These are phyloP conservation scores for Globisporangium ultimum DNA, from an alignment of 352 stramenopile species.

Conservation along the genomic window DNA sequence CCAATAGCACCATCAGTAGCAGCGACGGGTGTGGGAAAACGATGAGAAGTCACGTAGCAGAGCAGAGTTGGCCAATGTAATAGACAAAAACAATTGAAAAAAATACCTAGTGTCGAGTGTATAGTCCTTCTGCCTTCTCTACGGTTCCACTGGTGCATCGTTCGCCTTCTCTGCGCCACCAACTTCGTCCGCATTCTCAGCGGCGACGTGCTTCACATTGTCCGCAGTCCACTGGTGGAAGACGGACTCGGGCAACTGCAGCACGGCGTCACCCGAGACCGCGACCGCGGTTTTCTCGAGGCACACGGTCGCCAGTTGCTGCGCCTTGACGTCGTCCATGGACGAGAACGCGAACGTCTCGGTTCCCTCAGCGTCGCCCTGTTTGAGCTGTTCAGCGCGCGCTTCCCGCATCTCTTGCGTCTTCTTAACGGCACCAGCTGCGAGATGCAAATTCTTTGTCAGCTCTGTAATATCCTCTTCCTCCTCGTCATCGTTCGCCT, in stretches of 20 bases:
- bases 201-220: constrained; percentile 4
- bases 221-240: constrained; percentile 58
- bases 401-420: constrained; percentile 53
- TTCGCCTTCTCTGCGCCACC: constrained; percentile 12
- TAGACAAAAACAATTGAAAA: no score
- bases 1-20: background rate
- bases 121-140: background rate
- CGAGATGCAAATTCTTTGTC: constrained; percentile 62
- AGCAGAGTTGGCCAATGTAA: no score
- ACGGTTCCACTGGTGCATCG: background rate
- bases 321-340: constrained; percentile 65
- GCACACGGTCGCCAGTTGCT: constrained; percentile 61
- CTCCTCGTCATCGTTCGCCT: constrained; percentile 26
- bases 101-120: no score
- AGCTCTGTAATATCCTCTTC: constrained; percentile 54
- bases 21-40: background rate
- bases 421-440: constrained; percentile 49
- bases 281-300: constrained; percentile 68
- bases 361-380: constrained; percentile 18
- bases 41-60: no score
- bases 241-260: constrained; percentile 66
- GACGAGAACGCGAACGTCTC: constrained; percentile 51
- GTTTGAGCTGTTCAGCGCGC: constrained; percentile 9
- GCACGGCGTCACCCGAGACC: constrained; percentile 64
- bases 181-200: background rate